Percentiles rank a stretch among this genome's conserved stretches.
Conservation (phyloP, 352 stramenopile species). For the Phytopythium montanum region DNA sequence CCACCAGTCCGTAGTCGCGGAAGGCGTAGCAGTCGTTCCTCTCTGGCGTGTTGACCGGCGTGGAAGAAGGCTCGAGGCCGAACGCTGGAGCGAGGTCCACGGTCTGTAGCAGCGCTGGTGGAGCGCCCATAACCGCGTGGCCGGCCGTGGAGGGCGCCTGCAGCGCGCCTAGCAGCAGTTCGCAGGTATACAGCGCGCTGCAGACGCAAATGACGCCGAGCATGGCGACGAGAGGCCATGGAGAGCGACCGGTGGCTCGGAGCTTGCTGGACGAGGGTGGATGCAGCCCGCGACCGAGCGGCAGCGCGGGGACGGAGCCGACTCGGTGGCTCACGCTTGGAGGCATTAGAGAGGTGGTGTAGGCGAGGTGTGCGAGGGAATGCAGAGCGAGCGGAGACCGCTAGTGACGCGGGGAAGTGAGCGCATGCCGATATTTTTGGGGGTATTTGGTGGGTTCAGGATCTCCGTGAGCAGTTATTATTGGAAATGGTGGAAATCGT, state of each 20-base stretch:
- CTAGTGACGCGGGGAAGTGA: not conserved
- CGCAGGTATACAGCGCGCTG: not conserved
- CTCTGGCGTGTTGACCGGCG: not conserved
- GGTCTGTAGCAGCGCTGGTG: not conserved
- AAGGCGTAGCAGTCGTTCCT: conserved; percentile 3
- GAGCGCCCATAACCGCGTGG: not conserved
- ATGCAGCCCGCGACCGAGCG: not conserved
- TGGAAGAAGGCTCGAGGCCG: not conserved
- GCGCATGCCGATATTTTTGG: too few relatives aligned
- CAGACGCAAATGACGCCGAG: not conserved
- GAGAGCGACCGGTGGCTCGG: not conserved
- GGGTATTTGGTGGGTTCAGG: too few relatives aligned
- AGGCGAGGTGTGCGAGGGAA: not conserved
- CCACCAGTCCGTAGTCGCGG: conserved; percentile 5
- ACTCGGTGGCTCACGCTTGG: not conserved
- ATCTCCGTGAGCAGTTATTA: too few relatives aligned
- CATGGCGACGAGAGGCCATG: not conserved
- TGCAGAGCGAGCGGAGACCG: not conserved
- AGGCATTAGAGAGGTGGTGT: not conserved
- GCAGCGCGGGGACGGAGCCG: not conserved
- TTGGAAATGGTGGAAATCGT: too few relatives aligned
- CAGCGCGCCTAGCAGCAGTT: not conserved
- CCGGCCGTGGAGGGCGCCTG: not conserved
- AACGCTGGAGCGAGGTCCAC: not conserved
- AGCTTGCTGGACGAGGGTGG: not conserved